Evolutionary conservation across 1,284 basidiomycete genomes (phyloP), one percentile per base, ranked within the genome.

Genomic region (Stereum hirsutum): DNA sequence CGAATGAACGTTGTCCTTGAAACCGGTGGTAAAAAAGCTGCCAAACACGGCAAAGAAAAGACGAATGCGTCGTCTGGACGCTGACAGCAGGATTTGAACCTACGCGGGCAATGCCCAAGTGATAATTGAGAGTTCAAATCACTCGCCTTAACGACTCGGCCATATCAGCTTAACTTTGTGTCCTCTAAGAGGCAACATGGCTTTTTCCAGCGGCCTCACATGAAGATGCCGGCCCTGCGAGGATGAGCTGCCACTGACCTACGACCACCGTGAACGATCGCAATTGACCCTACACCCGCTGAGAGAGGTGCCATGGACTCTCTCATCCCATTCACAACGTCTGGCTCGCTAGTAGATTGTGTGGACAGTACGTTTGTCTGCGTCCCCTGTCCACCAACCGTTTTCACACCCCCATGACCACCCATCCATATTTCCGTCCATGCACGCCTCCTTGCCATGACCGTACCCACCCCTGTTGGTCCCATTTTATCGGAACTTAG

Each of bases 271-370:
- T n/a, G 34, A 36, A 19, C 6, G 34, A 20, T 11, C n/a, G 19
- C 34, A 11, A n/a, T 36, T 19, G 34, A 23, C 20, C 42, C 19
- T 15, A 23, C 37, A 24, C 42, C 24, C 14, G 17, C 23, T 17
- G 14, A 33, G 39, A 44, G 23, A 40, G 25, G 17, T 26, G 32
- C 46, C 47, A 94, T 95, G 90, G 91, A 95, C 69, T 91, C 90
- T 45, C 69, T 95, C 54, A 94, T 95, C 57, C 91, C 92, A 41
- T 97, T 96, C 67, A 97, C 93, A 50, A 97, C 93, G 17, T 95
- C 92, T 40, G 93, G 93, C 55, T 91, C 92, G 52, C 78, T 97
- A 50, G 88, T 96, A 63, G 93, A 96, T 75, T 91, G 90, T 64
- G 94, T 97, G 69, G 93, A 97, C 81, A 95, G 93, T 97, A 81